These are phyloP conservation scores for Saccharomyces hybrid DNA, from an alignment of 1,139 yeast genomes.

Conservation along the genomic window DNA sequence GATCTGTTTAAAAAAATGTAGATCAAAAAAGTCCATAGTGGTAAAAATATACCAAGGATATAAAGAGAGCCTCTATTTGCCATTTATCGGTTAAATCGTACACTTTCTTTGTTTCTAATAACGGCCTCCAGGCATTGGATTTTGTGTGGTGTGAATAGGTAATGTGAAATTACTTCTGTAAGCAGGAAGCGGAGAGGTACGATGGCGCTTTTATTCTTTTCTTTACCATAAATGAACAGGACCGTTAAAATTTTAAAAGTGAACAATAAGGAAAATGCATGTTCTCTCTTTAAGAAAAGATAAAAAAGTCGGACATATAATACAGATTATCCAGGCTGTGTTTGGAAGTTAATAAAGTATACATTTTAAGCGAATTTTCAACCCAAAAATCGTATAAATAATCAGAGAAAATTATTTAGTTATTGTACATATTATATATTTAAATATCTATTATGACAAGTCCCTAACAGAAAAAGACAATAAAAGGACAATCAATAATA, in stretches of 20 bases:
- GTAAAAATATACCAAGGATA: not conserved
- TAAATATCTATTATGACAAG: not conserved
- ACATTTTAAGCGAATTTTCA: not conserved
- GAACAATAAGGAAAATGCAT: not conserved
- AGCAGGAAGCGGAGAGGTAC: too few species aligned
- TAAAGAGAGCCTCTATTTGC: not conserved
- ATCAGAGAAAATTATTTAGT: not conserved
- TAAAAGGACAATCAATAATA: not conserved
- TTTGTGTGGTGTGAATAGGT: not conserved
- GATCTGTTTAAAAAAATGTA: not conserved
- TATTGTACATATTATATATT: conserved; percentile 1
- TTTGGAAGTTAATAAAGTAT: not conserved
- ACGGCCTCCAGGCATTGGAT: not conserved
- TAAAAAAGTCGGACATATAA: not conserved
- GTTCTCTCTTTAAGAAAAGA: not conserved
- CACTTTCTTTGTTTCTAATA: not conserved
- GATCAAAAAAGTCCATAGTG: not conserved
- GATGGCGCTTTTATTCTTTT: not conserved
- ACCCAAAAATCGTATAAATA: not conserved
- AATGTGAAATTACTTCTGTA: not conserved
- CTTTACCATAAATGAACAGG: not conserved
- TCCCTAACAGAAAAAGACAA: not conserved
- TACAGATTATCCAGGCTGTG: not conserved
- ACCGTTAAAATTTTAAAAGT: not conserved
- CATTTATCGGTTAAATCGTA: not conserved